These are phyloP conservation scores for Coriolopsis trogii DNA, from an alignment of 1,284 basidiomycete species.

Conservation along the genomic window DNA sequence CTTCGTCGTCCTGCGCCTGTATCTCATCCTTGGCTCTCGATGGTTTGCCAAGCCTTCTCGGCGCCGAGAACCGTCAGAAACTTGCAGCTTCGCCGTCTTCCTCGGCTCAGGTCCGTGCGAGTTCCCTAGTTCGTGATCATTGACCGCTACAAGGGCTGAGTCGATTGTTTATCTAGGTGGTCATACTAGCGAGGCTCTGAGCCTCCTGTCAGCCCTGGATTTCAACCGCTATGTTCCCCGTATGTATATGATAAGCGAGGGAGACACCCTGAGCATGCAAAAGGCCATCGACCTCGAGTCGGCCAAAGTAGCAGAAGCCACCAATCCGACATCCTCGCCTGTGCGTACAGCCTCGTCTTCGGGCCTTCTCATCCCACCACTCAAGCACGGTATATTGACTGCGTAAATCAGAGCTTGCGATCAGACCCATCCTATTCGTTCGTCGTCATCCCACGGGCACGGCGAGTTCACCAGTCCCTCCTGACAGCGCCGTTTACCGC, in stretches of 20 bases:
- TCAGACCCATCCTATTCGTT: slow-evolving; percentile 46
- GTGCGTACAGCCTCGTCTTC: slow-evolving; percentile 19
- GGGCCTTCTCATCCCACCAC: slow-evolving; percentile 3
- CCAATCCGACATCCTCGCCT: slow-evolving; percentile 21
- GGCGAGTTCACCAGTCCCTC: slow-evolving; percentile 80
- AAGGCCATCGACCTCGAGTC: slow-evolving; percentile 75
- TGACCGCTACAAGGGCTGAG: slow-evolving; percentile 10
- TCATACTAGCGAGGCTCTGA: slow-evolving; percentile 89
- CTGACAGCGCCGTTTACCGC: slow-evolving; percentile 71
- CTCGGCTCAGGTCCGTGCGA: slow-evolving; percentile 59
- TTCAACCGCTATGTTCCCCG: slow-evolving; percentile 77
- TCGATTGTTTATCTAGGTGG: slow-evolving; percentile 84
- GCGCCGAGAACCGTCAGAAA: slow-evolving; percentile 23
- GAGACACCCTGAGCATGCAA: slow-evolving; percentile 76
- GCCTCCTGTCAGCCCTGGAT: slow-evolving; percentile 78
- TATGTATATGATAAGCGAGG: slow-evolving; percentile 83
- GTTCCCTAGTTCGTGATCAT: neutral
- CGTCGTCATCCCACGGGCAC: slow-evolving; percentile 80
- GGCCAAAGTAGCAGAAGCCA: slow-evolving; percentile 31
- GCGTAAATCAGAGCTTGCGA: slow-evolving; percentile 10
- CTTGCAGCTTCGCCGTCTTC: slow-evolving; percentile 59
- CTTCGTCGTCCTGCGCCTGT: slow-evolving; percentile 29
- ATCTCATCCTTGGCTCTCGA: slow-evolving; percentile 17
- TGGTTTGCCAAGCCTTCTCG: slow-evolving; percentile 7
- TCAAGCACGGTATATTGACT: slow-evolving; percentile 7